Base-by-base conservation (phyloP, 2,329 filamentous ascomycete genomes). In the Diaporthe destruens region DNA sequence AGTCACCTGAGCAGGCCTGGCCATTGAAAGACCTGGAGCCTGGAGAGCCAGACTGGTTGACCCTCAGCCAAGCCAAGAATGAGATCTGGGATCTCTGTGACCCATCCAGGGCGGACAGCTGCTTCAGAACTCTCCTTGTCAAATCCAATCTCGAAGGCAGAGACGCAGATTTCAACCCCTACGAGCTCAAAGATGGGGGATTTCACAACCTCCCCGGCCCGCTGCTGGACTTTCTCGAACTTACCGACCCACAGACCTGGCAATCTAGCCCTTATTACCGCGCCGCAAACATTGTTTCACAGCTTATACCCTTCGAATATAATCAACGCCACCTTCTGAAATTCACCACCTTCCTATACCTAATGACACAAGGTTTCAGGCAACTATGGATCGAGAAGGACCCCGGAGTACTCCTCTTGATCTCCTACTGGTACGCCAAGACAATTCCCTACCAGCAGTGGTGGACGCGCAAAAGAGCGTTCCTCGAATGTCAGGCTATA, bases 381-480 rank as follows among this genome's bases (percentile, higher is more conserved):
- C 66, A 61, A 0, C 74, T 90, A n/a, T 76, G 91, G 0, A 79
- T 84, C 57, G 49, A 74, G 0, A 90, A 88, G 73, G 89, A 91
- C 56, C 79, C 85, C 0, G 81, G 84, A 36, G 89, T 88, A 0
- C 76, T 91, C 73, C 77, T 90, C 14, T 75, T 91, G 47, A 78
- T 91, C n/a, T 82, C 85, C 0, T 88, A 86, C 79, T 91, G 88
- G 88, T 88, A 87, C 77, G 85, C 86, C 12, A 85, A 86, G 74
- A 77, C 87, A 18, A 83, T 81, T 18, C 77, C 80, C 16, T 78
- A 80, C 32, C 76, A 80, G 12, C 72, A 76, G 1, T 89, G 87
- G 88, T 89, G 86, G 84, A 74, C 87, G 18, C 80, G 82, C 56
- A 79, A 82, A 66, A 81, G 87, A 57, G 82, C 84, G 6, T 74